Percentiles rank a stretch among this genome's conserved stretches.
Evolutionary conservation across 306 rosid species (phyloP).

Genomic region (Cicer bijugum): DNA sequence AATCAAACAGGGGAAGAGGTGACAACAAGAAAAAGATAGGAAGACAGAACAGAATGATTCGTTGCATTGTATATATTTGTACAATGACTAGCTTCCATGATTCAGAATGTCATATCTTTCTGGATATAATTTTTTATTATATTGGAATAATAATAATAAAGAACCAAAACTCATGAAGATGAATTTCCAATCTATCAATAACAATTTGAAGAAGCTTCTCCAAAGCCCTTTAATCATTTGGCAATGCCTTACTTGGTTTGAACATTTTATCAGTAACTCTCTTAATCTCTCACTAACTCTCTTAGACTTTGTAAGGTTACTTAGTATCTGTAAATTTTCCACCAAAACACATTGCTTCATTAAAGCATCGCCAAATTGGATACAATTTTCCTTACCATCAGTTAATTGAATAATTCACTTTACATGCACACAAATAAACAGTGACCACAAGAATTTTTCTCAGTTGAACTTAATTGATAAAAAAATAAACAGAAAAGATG

Average conservation of each 20-base stretch:
- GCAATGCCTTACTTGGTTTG: slow-evolving; percentile 6
- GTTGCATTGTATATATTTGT: not conserved
- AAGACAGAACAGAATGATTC: not conserved
- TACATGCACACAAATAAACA: not conserved
- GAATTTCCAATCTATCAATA: not conserved
- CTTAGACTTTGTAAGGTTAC: slow-evolving; percentile 1
- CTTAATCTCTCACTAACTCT: not conserved
- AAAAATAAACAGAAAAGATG: not conserved
- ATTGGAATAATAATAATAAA: slow-evolving; percentile 8
- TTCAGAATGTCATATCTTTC: not conserved
- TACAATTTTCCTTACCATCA: not conserved
- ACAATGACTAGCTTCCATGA: not conserved
- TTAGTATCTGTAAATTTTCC: not conserved
- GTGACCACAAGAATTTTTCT: not conserved
- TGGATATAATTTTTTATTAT: not conserved
- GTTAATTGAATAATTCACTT: not conserved
- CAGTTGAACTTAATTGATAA: not conserved
- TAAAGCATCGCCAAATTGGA: not conserved
- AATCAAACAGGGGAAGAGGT: slow-evolving; percentile 2
- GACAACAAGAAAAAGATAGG: not conserved
- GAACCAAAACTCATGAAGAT: not conserved
- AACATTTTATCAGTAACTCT: slow-evolving; percentile 1
- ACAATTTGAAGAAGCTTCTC: not conserved
- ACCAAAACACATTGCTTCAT: not conserved
- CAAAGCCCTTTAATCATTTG: not conserved